These are phyloP conservation scores for Ceratobasidium sp. DNA, from an alignment of 1,284 basidiomycete genomes.

Conservation along the genomic window DNA sequence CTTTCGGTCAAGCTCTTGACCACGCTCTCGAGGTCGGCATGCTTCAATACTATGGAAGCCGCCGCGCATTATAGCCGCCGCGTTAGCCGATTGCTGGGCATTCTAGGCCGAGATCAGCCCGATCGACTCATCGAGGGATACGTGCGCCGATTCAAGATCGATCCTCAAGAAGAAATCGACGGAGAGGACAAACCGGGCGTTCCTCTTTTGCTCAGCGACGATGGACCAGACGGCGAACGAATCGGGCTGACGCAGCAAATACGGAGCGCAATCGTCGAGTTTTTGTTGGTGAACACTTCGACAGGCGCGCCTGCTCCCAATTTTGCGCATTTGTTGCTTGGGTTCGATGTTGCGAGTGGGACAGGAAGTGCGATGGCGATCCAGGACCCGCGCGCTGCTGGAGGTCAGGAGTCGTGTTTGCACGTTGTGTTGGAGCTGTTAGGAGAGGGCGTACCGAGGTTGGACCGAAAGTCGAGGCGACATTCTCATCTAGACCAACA, in stretches of 20 bases:
- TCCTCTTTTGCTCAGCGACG: constrained; percentile 54
- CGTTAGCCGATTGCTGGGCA: constrained; percentile 47
- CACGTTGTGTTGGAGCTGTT: constrained; percentile 87
- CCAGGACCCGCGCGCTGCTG: constrained; percentile 81
- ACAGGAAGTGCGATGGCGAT: constrained; percentile 66
- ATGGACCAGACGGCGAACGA: constrained; percentile 71
- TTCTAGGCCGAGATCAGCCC: constrained; percentile 66
- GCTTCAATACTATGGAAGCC: constrained; percentile 67
- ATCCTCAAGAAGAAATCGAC: constrained; percentile 61
- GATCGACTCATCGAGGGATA: constrained; percentile 87
- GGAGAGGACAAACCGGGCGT: constrained; percentile 9
- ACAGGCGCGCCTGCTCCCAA: constrained; percentile 79
- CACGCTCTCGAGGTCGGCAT: constrained; percentile 68
- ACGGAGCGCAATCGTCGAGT: constrained; percentile 84
- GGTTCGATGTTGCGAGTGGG: constrained; percentile 72
- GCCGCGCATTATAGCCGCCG: constrained; percentile 68
- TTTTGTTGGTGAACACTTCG: constrained; percentile 86
- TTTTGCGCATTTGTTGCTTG: constrained; percentile 89
- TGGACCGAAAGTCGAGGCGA: constrained; percentile 59
- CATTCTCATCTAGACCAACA: constrained; percentile 54
- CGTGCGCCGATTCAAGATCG: constrained; percentile 74
- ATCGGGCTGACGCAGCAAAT: constrained; percentile 73
- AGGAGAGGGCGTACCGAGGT: constrained; percentile 73
- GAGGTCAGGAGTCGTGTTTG: constrained; percentile 77
- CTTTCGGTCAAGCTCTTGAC: constrained; percentile 85